Conservation (phyloP, 2,329 filamentous ascomycete species). For the Penicillium decumbens region DNA sequence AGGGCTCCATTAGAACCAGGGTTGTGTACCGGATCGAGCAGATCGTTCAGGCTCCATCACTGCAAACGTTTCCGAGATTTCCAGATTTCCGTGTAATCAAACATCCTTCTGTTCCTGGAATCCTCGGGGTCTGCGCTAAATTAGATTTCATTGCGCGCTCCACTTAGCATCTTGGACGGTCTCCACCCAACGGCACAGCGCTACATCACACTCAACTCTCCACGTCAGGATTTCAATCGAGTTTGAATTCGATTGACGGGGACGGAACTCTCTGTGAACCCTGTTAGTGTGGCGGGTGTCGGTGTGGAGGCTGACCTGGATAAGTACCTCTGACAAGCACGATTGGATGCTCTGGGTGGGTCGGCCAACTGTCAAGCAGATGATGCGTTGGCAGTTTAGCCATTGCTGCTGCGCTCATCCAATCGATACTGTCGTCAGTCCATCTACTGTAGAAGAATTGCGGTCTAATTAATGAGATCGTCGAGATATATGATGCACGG, state of each 20-base stretch:
- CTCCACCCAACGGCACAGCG: conserved; percentile 8
- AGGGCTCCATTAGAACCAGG: conserved; percentile 1
- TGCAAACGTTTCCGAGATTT: conserved; percentile 1
- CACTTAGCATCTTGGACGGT: background rate
- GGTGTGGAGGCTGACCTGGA: conserved; percentile 7
- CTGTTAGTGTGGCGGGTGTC: background rate
- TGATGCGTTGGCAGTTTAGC: conserved; percentile 17
- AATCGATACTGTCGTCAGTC: conserved; percentile 5
- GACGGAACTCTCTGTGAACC: background rate
- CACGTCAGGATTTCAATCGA: background rate
- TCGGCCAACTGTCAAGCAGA: conserved; percentile 17
- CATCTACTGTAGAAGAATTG: background rate
- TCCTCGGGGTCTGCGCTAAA: background rate
- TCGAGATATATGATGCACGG: background rate
- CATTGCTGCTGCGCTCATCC: conserved; percentile 3
- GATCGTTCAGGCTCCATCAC: conserved; percentile 6
- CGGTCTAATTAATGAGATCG: background rate
- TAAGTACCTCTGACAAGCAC: background rate
- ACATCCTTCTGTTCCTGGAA: background rate
- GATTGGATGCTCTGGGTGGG: conserved; percentile 8
- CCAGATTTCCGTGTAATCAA: background rate
- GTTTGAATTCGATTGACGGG: background rate
- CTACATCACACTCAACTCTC: background rate
- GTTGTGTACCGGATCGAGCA: conserved; percentile 6
- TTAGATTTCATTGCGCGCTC: background rate